Percentiles rank a stretch among this genome's conserved stretches.
phyloP scores from a whole-genome alignment of 768 basidiomycete genomes.

The Nevesoporus exiguus region DNA sequence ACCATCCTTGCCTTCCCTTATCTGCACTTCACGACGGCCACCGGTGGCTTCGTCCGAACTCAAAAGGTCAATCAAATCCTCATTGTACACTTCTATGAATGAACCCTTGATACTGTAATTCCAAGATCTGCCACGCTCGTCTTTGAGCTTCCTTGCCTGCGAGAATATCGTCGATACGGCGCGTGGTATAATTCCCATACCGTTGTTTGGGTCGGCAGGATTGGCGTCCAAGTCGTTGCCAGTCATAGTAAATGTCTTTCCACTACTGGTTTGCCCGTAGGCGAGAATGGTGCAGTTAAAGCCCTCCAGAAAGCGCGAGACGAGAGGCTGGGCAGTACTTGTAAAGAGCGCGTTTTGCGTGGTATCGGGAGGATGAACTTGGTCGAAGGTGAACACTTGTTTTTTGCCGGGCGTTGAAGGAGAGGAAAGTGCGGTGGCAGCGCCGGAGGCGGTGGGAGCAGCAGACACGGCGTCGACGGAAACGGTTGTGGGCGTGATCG shows the following conservation, averaged over 20 bases:
- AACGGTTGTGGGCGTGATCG: constrained; percentile 69
- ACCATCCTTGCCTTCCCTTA: constrained; percentile 95
- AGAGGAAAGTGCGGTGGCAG: constrained; percentile 46
- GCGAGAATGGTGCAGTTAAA: constrained; percentile 81
- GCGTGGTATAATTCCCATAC: constrained; percentile 94
- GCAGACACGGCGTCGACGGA: constrained; percentile 71
- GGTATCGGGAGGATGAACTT: constrained; percentile 83
- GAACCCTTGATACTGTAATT: constrained; percentile 80
- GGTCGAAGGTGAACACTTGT: constrained; percentile 89
- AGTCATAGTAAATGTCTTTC: constrained; percentile 83
- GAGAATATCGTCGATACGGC: constrained; percentile 88
- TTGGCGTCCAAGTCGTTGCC: constrained; percentile 88
- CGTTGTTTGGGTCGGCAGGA: constrained; percentile 75
- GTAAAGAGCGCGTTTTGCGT: constrained; percentile 86
- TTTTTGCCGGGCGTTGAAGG: constrained; percentile 62
- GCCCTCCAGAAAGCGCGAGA: constrained; percentile 85
- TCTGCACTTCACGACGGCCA: constrained; percentile 83
- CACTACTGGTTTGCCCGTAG: constrained; percentile 34
- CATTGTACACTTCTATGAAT: constrained; percentile 98
- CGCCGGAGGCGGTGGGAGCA: constrained; percentile 47
- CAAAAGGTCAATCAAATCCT: constrained; percentile 95
- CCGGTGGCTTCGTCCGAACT: constrained; percentile 65
- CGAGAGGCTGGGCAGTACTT: constrained; percentile 78
- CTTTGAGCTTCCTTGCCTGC: constrained; percentile 69
- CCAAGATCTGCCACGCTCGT: constrained; percentile 73